Conservation (phyloP, 768 basidiomycete genomes). For the Suillus sp. region DNA sequence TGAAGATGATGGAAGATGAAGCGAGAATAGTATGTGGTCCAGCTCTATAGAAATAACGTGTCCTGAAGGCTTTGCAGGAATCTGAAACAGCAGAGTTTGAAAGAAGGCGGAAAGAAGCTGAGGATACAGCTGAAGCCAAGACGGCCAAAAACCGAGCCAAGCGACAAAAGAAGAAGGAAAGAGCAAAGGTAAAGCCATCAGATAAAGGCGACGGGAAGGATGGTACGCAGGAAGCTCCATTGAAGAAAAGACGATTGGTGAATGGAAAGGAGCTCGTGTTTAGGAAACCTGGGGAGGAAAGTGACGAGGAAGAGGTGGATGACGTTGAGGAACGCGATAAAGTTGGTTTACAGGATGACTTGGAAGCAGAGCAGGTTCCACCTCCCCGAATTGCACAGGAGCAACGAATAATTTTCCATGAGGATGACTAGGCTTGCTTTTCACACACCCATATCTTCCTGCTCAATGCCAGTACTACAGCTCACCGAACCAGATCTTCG, state of each 20-base stretch:
- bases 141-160: conserved; percentile 96
- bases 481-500: background rate
- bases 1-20: conserved; percentile 88
- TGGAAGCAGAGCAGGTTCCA: background rate
- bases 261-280: conserved; percentile 74
- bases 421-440: conserved; percentile 43
- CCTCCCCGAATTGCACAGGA: conserved; percentile 32
- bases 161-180: conserved; percentile 89
- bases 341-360: background rate
- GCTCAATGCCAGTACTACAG: background rate
- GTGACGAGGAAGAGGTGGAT: conserved; percentile 37
- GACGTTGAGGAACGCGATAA: conserved; percentile 10
- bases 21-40: conserved; percentile 61
- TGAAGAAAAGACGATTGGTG: conserved; percentile 82
- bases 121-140: conserved; percentile 77
- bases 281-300: conserved; percentile 53
- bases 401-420: conserved; percentile 49
- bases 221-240: conserved; percentile 41
- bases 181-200: conserved; percentile 49
- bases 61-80: conserved; percentile 52
- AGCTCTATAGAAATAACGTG: background rate
- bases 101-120: conserved; percentile 66
- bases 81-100: conserved; percentile 72
- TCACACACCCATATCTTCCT: background rate
- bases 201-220: conserved; percentile 28